Evolutionary conservation across 2,329 filamentous ascomycete genomes (phyloP).

Genomic region (Aspergillus awamori): DNA sequence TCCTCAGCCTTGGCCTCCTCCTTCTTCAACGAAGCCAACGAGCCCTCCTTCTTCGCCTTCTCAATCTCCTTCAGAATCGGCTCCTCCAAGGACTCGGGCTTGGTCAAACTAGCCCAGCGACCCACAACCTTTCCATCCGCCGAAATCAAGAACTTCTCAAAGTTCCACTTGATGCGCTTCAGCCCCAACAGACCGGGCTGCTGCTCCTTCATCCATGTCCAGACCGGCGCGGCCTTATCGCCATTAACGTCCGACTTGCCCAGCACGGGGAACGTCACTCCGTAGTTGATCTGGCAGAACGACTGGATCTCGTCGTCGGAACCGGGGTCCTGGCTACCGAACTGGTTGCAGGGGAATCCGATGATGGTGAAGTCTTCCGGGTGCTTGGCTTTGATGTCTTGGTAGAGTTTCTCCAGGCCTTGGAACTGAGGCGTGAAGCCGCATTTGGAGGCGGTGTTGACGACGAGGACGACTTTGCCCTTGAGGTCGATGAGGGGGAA

Average conservation of each 20-base stretch:
- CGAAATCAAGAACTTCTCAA: constrained; percentile 95
- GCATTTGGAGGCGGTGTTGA: constrained; percentile 99
- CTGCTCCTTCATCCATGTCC: constrained; percentile 70
- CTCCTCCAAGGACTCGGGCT: constrained; percentile 78
- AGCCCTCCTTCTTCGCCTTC: constrained; percentile 51
- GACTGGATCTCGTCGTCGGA: constrained; percentile 76
- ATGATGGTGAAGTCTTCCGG: constrained; percentile 80
- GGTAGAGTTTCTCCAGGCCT: constrained; percentile 88
- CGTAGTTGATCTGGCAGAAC: constrained; percentile 93
- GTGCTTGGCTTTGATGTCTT: constrained; percentile 69
- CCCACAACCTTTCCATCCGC: constrained; percentile 82
- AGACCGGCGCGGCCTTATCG: constrained; percentile 75
- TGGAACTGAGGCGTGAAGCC: constrained; percentile 96
- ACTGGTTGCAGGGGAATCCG: constrained; percentile 99
- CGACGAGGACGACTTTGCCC: constrained; percentile 91
- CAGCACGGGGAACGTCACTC: constrained; percentile 87
- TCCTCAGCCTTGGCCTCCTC: constrained; percentile 22
- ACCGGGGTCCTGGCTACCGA: constrained; percentile 86
- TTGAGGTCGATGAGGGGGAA: constrained; percentile 72
- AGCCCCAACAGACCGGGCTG: constrained; percentile 84
- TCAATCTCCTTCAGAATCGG: constrained; percentile 74
- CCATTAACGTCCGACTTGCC: constrained; percentile 96
- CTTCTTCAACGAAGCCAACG: constrained; percentile 29
- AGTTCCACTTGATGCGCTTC: constrained; percentile 98
- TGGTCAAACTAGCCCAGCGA: constrained; percentile 84